Base-by-base conservation (phyloP, 257 asterid species). In the Fraxinus excelsior region DNA sequence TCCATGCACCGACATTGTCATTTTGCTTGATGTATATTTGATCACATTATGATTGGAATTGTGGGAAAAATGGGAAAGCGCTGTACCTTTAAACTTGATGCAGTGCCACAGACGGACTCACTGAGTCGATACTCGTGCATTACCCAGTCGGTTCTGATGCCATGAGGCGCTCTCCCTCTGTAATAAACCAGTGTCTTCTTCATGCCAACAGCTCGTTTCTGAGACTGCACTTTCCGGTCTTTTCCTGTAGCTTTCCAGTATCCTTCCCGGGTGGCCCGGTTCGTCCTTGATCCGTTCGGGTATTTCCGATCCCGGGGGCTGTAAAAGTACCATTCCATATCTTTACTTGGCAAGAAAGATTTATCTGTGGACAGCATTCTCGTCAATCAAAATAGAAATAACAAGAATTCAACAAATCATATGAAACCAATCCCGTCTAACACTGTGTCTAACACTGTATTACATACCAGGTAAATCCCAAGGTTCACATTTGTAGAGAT, bases 171-270 rank as follows among this genome's bases (percentile, higher is more conserved):
- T 78, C 96, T 83, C 21, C 96, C 96, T 76, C 85, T 76, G 78
- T 91, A 89, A 76, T 89, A 91, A 4, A 91, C 96, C 86, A 91
- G 84, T 28, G 96, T 91, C 64, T 91, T 91, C 96, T 91, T 91
- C 94, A 87, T 89, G 6, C 96, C 96, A 0, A 91, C 88, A 6
- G 86, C 77, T 76, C 88, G 85, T 79, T 82, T 84, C 32, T 85
- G 89, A 0, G 94, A 91, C 23, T 80, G 86, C 34, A 91, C 94
- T 0, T 80, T 10, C 75, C 96, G 84, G 38, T 91, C 96, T 51
- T 91, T 91, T 4, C 94, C 96, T 0, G 96, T 91, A 3, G 96
- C 94, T 85, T 91, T 91, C 96, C 96, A 91, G 76, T 91, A 91
- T 0, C 96, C 94, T 11, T 90, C 86, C 62, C 87, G 82, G 7